phyloP scores from a whole-genome alignment of 2,329 filamentous ascomycete genomes.

The Phaeosphaeriaceae sp. region DNA sequence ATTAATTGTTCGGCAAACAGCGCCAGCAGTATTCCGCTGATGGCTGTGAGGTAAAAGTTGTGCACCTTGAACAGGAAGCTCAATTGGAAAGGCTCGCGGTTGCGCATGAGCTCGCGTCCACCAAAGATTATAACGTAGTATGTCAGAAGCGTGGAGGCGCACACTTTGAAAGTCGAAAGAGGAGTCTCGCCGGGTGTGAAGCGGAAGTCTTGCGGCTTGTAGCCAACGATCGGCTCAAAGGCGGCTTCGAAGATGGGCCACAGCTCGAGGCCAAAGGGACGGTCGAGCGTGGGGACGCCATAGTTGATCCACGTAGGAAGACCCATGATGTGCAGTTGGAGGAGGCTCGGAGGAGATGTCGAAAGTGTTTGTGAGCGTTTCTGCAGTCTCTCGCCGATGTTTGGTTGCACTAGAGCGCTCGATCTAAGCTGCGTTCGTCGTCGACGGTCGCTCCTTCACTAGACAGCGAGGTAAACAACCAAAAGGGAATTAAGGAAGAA shows the following conservation, averaged over 20 bases:
- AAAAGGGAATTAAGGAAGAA: slow-evolving; percentile 8
- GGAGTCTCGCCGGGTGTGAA: slow-evolving; percentile 84
- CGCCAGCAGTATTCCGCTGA: slow-evolving; percentile 79
- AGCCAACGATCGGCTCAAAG: slow-evolving; percentile 78
- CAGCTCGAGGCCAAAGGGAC: slow-evolving; percentile 87
- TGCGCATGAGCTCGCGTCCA: slow-evolving; percentile 90
- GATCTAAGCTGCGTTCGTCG: slow-evolving; percentile 3
- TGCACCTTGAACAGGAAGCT: slow-evolving; percentile 92
- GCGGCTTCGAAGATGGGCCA: slow-evolving; percentile 95
- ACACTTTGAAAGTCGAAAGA: slow-evolving; percentile 88
- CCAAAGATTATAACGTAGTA: slow-evolving; percentile 97
- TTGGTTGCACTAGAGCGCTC: slow-evolving; percentile 7
- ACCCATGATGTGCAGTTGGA: slow-evolving; percentile 52
- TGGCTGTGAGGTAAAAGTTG: slow-evolving; percentile 90
- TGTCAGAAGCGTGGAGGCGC: slow-evolving; percentile 77
- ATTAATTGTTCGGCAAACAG: slow-evolving; percentile 93
- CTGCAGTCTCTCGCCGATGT: neutral
- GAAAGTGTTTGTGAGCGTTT: neutral
- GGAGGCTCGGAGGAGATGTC: neutral
- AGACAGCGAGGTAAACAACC: neutral
- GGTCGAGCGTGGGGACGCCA: slow-evolving; percentile 79
- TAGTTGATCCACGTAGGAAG: slow-evolving; percentile 60
- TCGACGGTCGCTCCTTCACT: neutral
- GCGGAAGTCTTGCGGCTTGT: slow-evolving; percentile 83
- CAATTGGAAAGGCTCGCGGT: slow-evolving; percentile 83